Conservation (phyloP, 2,329 filamentous ascomycete genomes). For the Epichloe aotearoae region DNA sequence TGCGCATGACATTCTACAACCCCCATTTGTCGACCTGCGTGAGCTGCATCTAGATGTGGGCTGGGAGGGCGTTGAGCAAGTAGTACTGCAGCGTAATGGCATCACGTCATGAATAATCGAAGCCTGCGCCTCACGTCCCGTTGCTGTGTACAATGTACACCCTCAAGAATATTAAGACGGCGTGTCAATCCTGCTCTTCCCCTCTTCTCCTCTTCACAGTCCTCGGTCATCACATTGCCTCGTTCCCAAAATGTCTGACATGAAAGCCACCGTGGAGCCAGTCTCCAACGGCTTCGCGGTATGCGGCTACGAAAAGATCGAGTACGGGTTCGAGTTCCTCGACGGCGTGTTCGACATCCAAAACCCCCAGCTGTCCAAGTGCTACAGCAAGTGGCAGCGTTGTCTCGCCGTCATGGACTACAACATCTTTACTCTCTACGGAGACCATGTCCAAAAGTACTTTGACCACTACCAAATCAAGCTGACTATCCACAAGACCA, state of each 20-base stretch:
- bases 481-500: slow-evolving; percentile 56
- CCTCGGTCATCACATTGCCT: slow-evolving; percentile 10
- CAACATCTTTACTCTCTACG: slow-evolving; percentile 59
- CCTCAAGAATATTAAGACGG: no score
- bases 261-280: slow-evolving; percentile 51
- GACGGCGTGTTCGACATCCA: slow-evolving; percentile 51
- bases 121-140: neutral
- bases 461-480: slow-evolving; percentile 51
- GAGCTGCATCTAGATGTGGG: neutral
- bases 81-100: neutral
- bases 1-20: neutral
- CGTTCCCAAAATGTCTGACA: slow-evolving; percentile 45
- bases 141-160: no score
- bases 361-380: slow-evolving; percentile 49
- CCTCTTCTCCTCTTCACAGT: neutral
- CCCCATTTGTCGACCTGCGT: neutral
- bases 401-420: slow-evolving; percentile 57
- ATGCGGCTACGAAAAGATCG: slow-evolving; percentile 62
- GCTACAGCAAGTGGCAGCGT: slow-evolving; percentile 51
- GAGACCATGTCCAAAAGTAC: slow-evolving; percentile 50
- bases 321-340: slow-evolving; percentile 62
- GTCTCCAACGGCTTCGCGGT: slow-evolving; percentile 55
- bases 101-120: neutral
- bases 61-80: neutral
- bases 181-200: neutral